Evolutionary conservation across 169 alveolate genomes (phyloP).

Genomic region (Eimeria nieschulzi): DNA sequence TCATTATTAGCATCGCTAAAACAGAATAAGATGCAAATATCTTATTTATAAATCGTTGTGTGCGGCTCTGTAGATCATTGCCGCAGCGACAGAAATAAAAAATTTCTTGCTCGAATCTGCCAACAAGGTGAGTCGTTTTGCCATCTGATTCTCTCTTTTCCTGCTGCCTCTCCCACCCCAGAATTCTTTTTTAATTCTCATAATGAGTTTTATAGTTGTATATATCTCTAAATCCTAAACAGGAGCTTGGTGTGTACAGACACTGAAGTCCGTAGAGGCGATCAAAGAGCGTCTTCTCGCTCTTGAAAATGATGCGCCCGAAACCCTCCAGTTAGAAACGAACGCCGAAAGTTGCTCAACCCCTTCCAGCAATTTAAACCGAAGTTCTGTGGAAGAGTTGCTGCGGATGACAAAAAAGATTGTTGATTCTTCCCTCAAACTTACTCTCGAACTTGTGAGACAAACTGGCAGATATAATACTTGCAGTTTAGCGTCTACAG

Average conservation of each 20-base stretch:
- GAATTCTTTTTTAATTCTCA: background rate
- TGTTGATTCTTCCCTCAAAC: constrained; percentile 27
- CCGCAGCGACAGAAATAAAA: constrained; percentile 41
- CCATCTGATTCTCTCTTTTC: background rate
- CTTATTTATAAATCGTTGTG: too few species aligned
- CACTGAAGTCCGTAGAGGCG: constrained; percentile 3
- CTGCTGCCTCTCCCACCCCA: too few species aligned
- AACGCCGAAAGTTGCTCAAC: background rate
- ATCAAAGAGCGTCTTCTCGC: constrained; percentile 3
- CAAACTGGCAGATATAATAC: background rate
- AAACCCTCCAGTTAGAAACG: background rate
- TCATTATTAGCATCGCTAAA: too few species aligned
- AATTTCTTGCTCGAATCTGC: constrained; percentile 4
- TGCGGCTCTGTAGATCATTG: background rate
- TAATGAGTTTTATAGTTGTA: background rate
- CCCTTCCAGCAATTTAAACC: background rate
- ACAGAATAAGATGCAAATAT: background rate
- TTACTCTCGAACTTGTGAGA: constrained; percentile 21
- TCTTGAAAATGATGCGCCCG: background rate
- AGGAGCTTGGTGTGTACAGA: background rate
- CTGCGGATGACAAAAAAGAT: background rate
- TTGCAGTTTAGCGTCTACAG: background rate
- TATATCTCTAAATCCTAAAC: background rate
- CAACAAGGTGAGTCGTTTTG: background rate
- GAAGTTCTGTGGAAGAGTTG: background rate